Conservation (phyloP, 768 basidiomycete species). For the Xerocomus potaroensis region DNA sequence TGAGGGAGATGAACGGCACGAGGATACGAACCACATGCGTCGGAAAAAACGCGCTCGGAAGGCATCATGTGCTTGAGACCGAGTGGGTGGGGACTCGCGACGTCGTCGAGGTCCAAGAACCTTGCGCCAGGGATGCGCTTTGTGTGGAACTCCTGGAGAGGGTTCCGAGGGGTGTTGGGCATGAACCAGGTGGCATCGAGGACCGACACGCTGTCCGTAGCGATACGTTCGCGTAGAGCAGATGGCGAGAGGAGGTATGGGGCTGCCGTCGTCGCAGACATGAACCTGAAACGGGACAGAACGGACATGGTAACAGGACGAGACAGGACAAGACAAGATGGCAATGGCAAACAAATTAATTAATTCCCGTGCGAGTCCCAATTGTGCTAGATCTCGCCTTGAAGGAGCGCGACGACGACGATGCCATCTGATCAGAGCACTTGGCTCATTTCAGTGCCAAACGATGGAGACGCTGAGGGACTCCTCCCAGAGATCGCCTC, state of each 20-base stretch:
- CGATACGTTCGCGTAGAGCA: slow-evolving; percentile 38
- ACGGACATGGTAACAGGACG: not conserved
- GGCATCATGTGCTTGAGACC: slow-evolving; percentile 97
- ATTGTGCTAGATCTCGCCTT: not conserved
- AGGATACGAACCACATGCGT: slow-evolving; percentile 67
- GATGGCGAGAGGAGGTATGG: slow-evolving; percentile 54
- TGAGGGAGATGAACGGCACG: slow-evolving; percentile 3
- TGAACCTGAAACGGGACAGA: slow-evolving; percentile 20
- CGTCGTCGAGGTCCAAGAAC: slow-evolving; percentile 77
- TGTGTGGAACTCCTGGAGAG: slow-evolving; percentile 60
- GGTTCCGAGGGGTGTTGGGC: slow-evolving; percentile 77
- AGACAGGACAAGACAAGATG: too few relatives aligned
- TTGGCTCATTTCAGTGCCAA: slow-evolving; percentile 86
- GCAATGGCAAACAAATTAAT: slow-evolving; percentile 5
- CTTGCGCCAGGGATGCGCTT: slow-evolving; percentile 69
- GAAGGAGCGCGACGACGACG: slow-evolving; percentile 1
- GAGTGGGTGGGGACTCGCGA: slow-evolving; percentile 67
- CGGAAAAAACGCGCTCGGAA: slow-evolving; percentile 58
- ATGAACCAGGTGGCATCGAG: slow-evolving; percentile 91
- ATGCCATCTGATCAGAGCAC: slow-evolving; percentile 98
- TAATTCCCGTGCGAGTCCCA: slow-evolving; percentile 8
- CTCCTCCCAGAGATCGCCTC: slow-evolving; percentile 59
- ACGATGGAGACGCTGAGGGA: slow-evolving; percentile 80
- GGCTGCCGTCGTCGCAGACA: slow-evolving; percentile 36
- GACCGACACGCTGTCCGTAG: slow-evolving; percentile 35